Conservation (phyloP, 1,139 yeast genomes). For the Taphrina flavorubra region DNA sequence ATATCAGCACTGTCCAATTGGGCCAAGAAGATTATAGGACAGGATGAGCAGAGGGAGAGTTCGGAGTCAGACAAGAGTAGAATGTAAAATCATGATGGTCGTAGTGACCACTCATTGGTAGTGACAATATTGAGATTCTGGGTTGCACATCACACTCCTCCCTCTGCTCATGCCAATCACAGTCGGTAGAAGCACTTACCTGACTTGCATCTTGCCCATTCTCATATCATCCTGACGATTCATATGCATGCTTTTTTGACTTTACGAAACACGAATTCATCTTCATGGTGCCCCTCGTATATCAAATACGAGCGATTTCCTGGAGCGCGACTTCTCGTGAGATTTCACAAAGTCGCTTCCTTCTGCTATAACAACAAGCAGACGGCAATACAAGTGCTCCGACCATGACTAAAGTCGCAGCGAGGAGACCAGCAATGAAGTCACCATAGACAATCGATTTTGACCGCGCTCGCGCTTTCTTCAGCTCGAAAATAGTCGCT, state of each 20-base stretch:
- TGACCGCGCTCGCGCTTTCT: no score
- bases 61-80: slow-evolving; percentile 1
- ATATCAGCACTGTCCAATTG: no score
- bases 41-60: neutral
- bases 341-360: neutral
- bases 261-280: neutral
- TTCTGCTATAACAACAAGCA: neutral
- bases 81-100: slow-evolving; percentile 11
- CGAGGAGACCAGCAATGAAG: neutral
- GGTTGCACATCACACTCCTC: slow-evolving; percentile 13
- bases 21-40: no score
- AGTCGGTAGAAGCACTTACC: neutral
- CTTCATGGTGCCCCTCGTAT: neutral
- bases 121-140: slow-evolving; percentile 28
- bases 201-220: neutral
- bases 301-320: neutral
- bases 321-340: slow-evolving; percentile 5
- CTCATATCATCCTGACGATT: no score
- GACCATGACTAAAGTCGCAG: neutral
- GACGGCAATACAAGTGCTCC: neutral
- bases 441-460: neutral
- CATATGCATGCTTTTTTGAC: neutral
- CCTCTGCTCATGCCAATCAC: neutral
- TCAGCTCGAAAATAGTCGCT: no score
- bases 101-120: slow-evolving; percentile 17